Percentiles rank a stretch among this genome's conserved stretches.
These are phyloP conservation scores for Caryopteris hybrid DNA, from an alignment of 305 asterid genomes.

Conservation along the genomic window DNA sequence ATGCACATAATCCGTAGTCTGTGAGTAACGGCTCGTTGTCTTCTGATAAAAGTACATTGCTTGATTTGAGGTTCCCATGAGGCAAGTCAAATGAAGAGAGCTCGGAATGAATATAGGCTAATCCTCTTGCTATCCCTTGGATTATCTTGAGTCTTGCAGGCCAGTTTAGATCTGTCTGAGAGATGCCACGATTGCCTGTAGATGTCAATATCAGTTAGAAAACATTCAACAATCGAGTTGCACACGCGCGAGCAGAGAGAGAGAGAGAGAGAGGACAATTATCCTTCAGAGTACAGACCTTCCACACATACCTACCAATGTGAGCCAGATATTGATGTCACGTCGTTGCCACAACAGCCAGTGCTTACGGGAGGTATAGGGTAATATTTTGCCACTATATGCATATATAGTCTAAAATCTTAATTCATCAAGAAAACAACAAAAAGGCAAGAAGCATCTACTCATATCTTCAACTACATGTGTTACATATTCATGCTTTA, in stretches of 20 bases:
- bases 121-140: conserved; percentile 58
- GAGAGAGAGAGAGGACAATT: no score
- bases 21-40: conserved; percentile 54
- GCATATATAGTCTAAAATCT: not conserved
- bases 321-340: no score
- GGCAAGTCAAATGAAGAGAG: conserved; percentile 52
- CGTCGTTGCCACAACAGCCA: no score
- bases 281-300: no score
- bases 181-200: conserved; percentile 51
- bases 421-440: not conserved
- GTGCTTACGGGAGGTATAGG: not conserved
- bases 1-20: conserved; percentile 49
- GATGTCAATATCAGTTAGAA: not conserved
- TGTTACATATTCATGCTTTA: no score
- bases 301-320: no score
- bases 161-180: conserved; percentile 57
- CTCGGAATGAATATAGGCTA: conserved; percentile 49
- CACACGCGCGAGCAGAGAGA: no score
- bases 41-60: conserved; percentile 52
- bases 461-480: no score
- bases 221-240: not conserved
- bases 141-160: conserved; percentile 51
- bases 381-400: no score
- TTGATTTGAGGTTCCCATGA: conserved; percentile 76
- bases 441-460: not conserved